A percentile compares a stretch with the other conserved stretches of the same genome.
These are phyloP conservation scores for Sarocladium oryzae DNA, from an alignment of 2,329 filamentous ascomycete genomes.

Conservation along the genomic window DNA sequence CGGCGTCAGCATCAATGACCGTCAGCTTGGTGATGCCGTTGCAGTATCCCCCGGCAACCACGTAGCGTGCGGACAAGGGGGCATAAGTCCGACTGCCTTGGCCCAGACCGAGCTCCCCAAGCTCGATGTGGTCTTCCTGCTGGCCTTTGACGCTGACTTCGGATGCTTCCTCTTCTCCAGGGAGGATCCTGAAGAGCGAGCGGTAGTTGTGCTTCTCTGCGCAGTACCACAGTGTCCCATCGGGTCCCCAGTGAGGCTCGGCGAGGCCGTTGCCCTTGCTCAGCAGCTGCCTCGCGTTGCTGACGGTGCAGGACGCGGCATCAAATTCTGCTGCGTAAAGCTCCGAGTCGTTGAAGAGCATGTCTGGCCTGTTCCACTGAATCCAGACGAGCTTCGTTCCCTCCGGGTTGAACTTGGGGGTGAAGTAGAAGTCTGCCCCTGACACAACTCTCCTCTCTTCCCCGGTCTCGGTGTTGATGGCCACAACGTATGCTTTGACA, in stretches of 20 bases:
- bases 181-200: slow-evolving; percentile 36
- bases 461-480: slow-evolving; percentile 33
- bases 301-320: slow-evolving; percentile 20
- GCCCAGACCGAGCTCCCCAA: slow-evolving; percentile 27
- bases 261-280: slow-evolving; percentile 34
- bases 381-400: slow-evolving; percentile 43
- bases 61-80: slow-evolving; percentile 25
- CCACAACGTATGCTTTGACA: slow-evolving; percentile 32
- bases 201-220: slow-evolving; percentile 40
- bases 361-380: slow-evolving; percentile 47
- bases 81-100: slow-evolving; percentile 33
- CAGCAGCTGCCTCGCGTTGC: slow-evolving; percentile 29
- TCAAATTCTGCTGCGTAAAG: slow-evolving; percentile 35
- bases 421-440: slow-evolving; percentile 47
- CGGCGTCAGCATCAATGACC: slow-evolving; percentile 29
- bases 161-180: slow-evolving; percentile 19
- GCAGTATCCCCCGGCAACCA: slow-evolving; percentile 28
- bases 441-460: slow-evolving; percentile 31
- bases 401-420: slow-evolving; percentile 41
- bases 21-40: slow-evolving; percentile 29
- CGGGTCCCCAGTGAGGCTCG: slow-evolving; percentile 44
- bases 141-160: slow-evolving; percentile 30
- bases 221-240: slow-evolving; percentile 41
- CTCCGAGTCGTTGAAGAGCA: slow-evolving; percentile 43
- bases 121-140: slow-evolving; percentile 28